Evolutionary conservation across 176 grass and related monocot genomes (phyloP).

Genomic region (Carex myosuroides): DNA sequence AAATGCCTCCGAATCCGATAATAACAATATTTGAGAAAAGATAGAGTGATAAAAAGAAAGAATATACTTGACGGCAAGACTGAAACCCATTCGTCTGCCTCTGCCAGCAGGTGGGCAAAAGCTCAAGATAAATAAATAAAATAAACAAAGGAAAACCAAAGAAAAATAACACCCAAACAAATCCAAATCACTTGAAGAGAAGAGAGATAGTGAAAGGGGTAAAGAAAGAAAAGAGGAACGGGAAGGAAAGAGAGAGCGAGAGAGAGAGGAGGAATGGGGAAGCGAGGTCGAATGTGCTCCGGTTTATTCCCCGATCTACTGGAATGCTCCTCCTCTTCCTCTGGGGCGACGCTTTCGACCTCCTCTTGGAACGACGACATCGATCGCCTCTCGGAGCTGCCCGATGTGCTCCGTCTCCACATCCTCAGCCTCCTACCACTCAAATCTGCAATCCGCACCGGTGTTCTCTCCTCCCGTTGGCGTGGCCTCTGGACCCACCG

Average conservation of each 20-base stretch:
- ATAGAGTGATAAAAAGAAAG: not conserved
- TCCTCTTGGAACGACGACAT: not conserved
- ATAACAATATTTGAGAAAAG: not conserved
- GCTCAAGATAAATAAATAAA: not conserved
- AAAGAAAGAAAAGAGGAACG: not conserved
- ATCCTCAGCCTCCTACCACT: slow-evolving; percentile 44
- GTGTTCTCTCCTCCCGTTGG: slow-evolving; percentile 33
- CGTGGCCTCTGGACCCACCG: slow-evolving; percentile 38
- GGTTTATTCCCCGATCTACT: slow-evolving; percentile 16
- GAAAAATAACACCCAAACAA: not conserved
- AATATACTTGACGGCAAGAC: not conserved
- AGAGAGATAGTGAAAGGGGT: not conserved
- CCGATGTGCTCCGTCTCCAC: slow-evolving; percentile 25
- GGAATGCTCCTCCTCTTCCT: not conserved
- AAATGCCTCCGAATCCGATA: too few species aligned
- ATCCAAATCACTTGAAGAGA: not conserved
- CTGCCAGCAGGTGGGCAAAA: not conserved
- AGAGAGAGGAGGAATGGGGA: not conserved
- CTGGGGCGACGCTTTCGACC: not conserved
- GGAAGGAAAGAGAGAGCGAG: too few species aligned
- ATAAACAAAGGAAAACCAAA: not conserved
- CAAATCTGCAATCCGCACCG: slow-evolving; percentile 40
- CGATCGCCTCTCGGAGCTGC: slow-evolving; percentile 29
- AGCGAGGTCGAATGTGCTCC: not conserved
- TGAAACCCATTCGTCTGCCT: not conserved